phyloP scores from a whole-genome alignment of 139 green algal genomes.

The Nannochloris sp. region DNA sequence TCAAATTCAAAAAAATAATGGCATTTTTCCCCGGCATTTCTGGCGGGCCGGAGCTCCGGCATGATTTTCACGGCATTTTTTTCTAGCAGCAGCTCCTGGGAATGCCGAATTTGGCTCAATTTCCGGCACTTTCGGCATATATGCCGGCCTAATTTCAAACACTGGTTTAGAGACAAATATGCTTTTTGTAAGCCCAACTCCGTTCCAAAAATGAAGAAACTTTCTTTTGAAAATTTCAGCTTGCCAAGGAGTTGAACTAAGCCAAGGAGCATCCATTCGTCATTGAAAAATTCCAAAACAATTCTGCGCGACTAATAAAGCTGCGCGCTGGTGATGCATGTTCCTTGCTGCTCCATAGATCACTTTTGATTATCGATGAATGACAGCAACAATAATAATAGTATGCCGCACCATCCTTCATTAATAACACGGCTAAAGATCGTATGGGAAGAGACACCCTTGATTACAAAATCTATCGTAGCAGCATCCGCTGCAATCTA shows the following conservation, averaged over 20 bases:
- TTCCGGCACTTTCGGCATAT: too few species aligned
- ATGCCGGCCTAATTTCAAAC: too few species aligned
- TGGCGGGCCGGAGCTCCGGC: too few species aligned
- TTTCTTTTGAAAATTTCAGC: background rate
- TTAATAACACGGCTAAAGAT: background rate
- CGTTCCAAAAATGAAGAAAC: too few species aligned
- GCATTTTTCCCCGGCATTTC: too few species aligned
- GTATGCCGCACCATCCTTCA: background rate
- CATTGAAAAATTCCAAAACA: background rate
- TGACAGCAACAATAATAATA: background rate
- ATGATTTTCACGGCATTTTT: too few species aligned
- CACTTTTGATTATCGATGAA: background rate
- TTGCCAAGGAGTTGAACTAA: background rate
- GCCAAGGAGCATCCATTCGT: too few species aligned
- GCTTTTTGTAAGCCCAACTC: too few species aligned
- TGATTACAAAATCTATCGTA: background rate
- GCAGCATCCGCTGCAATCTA: background rate
- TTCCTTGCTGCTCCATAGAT: background rate
- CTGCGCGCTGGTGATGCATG: background rate
- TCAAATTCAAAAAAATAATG: too few species aligned
- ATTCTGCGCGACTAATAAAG: background rate
- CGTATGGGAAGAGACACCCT: background rate
- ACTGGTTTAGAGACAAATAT: too few species aligned
- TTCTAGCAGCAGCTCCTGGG: too few species aligned
- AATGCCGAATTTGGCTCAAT: too few species aligned